Conservation (phyloP, 495 filamentous ascomycete genomes). For the Penicillium atrosanguineum region DNA sequence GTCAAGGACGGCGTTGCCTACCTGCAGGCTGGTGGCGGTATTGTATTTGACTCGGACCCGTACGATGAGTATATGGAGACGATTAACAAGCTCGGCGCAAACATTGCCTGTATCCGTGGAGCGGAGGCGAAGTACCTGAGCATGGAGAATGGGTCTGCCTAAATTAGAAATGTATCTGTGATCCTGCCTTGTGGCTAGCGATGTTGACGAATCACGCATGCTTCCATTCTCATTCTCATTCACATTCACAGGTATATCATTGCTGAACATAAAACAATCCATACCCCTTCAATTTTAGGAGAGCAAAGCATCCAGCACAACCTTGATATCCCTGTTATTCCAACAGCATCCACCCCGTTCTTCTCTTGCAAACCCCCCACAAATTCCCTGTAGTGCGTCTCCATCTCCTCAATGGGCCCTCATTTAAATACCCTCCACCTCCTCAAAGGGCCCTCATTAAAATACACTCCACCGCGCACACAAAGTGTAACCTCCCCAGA, state of each 20-base stretch:
- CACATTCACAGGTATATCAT: too few species aligned
- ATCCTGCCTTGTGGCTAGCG: background rate
- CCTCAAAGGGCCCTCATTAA: too few species aligned
- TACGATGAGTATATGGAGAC: slow-evolving; percentile 97
- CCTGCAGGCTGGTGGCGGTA: slow-evolving; percentile 93
- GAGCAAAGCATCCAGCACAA: too few species aligned
- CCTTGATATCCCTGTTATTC: slow-evolving; percentile 10
- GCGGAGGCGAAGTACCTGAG: slow-evolving; percentile 74
- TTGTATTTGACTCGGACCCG: slow-evolving; percentile 92
- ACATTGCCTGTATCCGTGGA: slow-evolving; percentile 78
- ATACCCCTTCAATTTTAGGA: too few species aligned
- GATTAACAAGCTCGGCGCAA: slow-evolving; percentile 91
- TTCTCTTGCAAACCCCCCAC: too few species aligned
- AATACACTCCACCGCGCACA: too few species aligned
- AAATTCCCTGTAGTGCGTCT: too few species aligned
- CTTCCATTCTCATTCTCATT: background rate
- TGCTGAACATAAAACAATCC: too few species aligned
- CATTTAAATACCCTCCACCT: too few species aligned
- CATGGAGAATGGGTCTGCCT: slow-evolving; percentile 33
- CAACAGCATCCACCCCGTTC: background rate
- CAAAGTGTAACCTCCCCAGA: too few species aligned
- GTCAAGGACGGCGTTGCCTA: slow-evolving; percentile 89
- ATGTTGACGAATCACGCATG: background rate
- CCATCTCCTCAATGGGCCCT: too few species aligned
- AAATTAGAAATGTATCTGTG: background rate